These are phyloP conservation scores for Plasmodium malariae DNA, from an alignment of 169 alveolate genomes.

Conservation along the genomic window DNA sequence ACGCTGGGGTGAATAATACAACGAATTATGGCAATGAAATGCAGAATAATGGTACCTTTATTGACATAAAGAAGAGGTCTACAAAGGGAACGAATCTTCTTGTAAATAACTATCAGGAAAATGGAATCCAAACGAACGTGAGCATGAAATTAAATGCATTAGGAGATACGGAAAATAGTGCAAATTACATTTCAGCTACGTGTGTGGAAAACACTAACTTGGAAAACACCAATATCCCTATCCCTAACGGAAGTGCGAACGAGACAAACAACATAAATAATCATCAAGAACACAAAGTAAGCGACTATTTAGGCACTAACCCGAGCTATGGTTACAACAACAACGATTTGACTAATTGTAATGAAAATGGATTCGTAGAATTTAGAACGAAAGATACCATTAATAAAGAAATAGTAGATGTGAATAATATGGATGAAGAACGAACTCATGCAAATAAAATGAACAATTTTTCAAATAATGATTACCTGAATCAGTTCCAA, in stretches of 20 bases:
- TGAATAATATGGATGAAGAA: neutral
- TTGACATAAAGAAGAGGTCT: slow-evolving; percentile 18
- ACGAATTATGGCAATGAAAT: slow-evolving; percentile 5
- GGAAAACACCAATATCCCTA: neutral
- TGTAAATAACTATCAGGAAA: neutral
- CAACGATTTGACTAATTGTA: neutral
- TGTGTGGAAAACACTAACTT: neutral
- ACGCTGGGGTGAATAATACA: neutral
- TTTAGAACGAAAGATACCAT: neutral
- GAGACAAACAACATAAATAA: neutral
- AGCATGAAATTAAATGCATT: neutral
- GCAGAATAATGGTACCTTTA: neutral
- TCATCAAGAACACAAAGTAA: neutral
- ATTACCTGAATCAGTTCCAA: slow-evolving; percentile 34
- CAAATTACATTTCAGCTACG: neutral
- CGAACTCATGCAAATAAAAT: neutral
- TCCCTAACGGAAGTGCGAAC: neutral
- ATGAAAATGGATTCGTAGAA: neutral
- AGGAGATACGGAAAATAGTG: neutral
- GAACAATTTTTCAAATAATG: slow-evolving; percentile 11
- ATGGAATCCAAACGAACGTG: neutral
- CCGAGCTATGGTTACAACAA: neutral
- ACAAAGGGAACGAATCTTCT: slow-evolving; percentile 30
- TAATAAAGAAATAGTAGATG: neutral
- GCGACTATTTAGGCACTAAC: neutral